These are phyloP conservation scores for Pyrenophora seminiperda DNA, from an alignment of 2,329 filamentous ascomycete species.

Conservation along the genomic window DNA sequence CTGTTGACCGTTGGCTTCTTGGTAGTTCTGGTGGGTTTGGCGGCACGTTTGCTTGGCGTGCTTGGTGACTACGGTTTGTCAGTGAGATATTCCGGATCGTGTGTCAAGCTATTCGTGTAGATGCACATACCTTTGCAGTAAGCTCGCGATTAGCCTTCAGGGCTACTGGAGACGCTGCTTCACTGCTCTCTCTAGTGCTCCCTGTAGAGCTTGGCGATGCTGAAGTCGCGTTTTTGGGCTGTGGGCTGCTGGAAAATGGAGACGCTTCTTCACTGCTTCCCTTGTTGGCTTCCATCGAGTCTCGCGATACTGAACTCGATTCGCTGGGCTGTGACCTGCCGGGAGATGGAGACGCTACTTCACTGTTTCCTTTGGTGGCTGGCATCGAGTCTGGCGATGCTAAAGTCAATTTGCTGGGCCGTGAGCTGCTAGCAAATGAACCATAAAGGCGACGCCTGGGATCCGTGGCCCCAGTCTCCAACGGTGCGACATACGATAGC, in stretches of 20 bases:
- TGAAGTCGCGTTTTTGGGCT: neutral
- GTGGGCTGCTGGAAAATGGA: too few species aligned
- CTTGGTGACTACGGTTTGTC: neutral
- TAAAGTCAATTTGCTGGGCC: neutral
- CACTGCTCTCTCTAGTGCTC: neutral
- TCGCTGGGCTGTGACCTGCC: neutral
- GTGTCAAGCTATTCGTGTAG: too few species aligned
- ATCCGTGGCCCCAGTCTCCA: neutral
- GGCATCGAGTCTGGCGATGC: neutral
- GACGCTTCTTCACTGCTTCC: neutral
- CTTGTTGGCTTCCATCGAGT: too few species aligned
- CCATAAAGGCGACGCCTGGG: conserved; percentile 3
- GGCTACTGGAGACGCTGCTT: neutral
- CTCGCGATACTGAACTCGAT: neutral
- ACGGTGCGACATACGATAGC: neutral
- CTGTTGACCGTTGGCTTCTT: neutral
- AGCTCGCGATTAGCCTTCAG: too few species aligned
- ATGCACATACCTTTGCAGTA: too few species aligned
- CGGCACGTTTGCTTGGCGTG: neutral
- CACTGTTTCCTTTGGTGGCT: neutral
- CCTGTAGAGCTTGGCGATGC: neutral
- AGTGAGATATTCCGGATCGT: neutral
- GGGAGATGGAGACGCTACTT: neutral
- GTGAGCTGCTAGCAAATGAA: neutral
- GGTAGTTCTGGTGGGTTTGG: too few species aligned